phyloP scores from a whole-genome alignment of 805 yeast species.

The Candida ipomoeae region DNA sequence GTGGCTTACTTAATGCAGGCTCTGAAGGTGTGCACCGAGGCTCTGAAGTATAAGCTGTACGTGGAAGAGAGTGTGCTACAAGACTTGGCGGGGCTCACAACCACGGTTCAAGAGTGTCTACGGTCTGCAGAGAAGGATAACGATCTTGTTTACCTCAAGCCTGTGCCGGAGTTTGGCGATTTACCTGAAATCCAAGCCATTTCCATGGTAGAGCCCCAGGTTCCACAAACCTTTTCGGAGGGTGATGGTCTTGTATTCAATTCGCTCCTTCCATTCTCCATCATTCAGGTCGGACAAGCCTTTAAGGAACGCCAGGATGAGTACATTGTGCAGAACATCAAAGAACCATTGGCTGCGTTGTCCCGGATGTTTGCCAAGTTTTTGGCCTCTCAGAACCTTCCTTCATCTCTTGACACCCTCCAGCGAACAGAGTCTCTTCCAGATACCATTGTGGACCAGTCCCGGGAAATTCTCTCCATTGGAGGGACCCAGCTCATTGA shows the following conservation, averaged over 20 bases:
- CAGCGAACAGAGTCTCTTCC: constrained; percentile 59
- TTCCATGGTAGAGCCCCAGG: constrained; percentile 50
- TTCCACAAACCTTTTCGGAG: constrained; percentile 19
- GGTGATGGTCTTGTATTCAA: constrained; percentile 36
- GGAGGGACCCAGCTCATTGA: constrained; percentile 51
- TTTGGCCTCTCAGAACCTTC: constrained; percentile 49
- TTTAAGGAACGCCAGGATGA: constrained; percentile 61
- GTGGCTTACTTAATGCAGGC: constrained; percentile 55
- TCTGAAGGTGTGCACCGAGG: constrained; percentile 30
- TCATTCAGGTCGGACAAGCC: constrained; percentile 63
- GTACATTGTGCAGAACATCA: constrained; percentile 44
- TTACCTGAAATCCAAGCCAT: constrained; percentile 46
- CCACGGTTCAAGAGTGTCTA: constrained; percentile 42
- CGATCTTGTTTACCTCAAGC: constrained; percentile 69
- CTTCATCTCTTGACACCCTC: constrained; percentile 59
- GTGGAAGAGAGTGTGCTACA: constrained; percentile 42
- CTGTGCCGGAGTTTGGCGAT: constrained; percentile 47
- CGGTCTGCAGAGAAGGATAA: constrained; percentile 70
- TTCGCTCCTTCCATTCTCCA: constrained; percentile 61
- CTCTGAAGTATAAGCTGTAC: constrained; percentile 37
- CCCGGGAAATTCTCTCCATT: constrained; percentile 45
- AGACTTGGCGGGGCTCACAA: constrained; percentile 50
- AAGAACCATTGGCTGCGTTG: constrained; percentile 46
- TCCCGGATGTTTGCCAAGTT: constrained; percentile 42
- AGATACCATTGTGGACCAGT: constrained; percentile 49